These are phyloP conservation scores for Ophiostoma ips DNA, from an alignment of 2,329 filamentous ascomycete species.

Conservation along the genomic window DNA sequence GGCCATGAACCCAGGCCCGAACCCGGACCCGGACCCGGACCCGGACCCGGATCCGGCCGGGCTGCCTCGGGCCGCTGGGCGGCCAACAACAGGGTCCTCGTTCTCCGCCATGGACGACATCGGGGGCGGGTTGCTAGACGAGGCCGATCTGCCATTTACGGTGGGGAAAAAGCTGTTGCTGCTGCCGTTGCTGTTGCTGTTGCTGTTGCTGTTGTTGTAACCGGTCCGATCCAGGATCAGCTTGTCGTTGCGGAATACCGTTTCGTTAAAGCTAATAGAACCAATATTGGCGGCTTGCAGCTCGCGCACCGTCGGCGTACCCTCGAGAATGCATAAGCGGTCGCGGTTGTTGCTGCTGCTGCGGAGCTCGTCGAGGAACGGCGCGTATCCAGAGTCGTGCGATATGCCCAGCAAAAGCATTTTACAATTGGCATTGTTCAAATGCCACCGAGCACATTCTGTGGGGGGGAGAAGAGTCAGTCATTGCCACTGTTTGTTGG, in stretches of 20 bases:
- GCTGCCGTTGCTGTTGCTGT: neutral
- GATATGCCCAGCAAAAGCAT: conserved; percentile 48
- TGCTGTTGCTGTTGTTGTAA: neutral
- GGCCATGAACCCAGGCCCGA: no score
- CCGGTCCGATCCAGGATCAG: conserved; percentile 24
- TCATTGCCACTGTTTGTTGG: no score
- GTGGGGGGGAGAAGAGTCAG: neutral
- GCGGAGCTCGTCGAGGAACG: conserved; percentile 42
- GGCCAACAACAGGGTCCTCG: no score
- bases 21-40: no score
- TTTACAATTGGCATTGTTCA: conserved; percentile 47
- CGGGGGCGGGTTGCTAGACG: neutral
- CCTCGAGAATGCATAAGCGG: conserved; percentile 41
- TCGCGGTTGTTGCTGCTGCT: conserved; percentile 27
- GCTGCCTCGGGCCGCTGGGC: no score
- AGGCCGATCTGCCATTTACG: no score
- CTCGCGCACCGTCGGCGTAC: conserved; percentile 32
- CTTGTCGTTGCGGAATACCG: conserved; percentile 41
- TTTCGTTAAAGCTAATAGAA: conserved; percentile 30
- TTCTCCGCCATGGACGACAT: neutral
- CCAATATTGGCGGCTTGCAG: conserved; percentile 32
- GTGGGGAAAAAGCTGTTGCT: conserved; percentile 5
- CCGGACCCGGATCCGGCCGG: no score
- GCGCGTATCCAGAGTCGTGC: conserved; percentile 46
- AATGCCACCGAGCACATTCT: conserved; percentile 42